Evolutionary conservation across 2,329 filamentous ascomycete genomes (phyloP), one percentile per base, ranked within the genome.

Genomic region (Colletotrichum echinochloae): DNA sequence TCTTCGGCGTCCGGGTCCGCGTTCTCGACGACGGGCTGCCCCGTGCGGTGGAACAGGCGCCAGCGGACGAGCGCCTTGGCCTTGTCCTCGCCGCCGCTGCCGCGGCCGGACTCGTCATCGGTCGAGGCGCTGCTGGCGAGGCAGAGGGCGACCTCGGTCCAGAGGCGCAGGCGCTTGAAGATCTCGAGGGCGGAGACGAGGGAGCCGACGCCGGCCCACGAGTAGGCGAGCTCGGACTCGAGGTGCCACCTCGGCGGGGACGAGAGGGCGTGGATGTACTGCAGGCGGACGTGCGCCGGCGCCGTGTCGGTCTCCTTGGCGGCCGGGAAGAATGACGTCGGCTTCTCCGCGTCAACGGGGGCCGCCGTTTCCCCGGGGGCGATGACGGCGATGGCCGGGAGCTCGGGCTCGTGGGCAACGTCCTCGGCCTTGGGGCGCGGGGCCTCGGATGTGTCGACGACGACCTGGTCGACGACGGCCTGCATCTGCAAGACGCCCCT

Each of bases 111-210:
- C 67, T 85, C 83, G 61, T 89, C 88, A 5, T 90, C 87, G 0
- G 89, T 86, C 61, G 81, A 84, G 26, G 82, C 88, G 55, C 79
- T 85, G 78, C 82, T 86, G 16, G 94, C 95, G 76, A 94, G 91
- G 79, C 96, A 99, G 1, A 99, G 86, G 0, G 96, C 95, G 5
- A 95, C 94, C 81, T 99, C 96, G 1, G 96, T 93, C 94, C 96
- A 98, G 79, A 98, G 91, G 66, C 94, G 91, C 23, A 99, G 83
- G 3, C 96, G 89, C 81, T 97, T 95, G 81, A 98, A 99, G 71
- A 99, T 98, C 71, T 98, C 96, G 1, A 99, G 87, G 0, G 96
- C 96, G 0, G 95, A 97, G 4, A 94, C 87, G 2, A 99, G 83
- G 49, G 94, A 97, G 12, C 96, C 96, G 3, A 98, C 88, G 57